Conservation (phyloP, 345 rosid species). For the Aegle marmelos region DNA sequence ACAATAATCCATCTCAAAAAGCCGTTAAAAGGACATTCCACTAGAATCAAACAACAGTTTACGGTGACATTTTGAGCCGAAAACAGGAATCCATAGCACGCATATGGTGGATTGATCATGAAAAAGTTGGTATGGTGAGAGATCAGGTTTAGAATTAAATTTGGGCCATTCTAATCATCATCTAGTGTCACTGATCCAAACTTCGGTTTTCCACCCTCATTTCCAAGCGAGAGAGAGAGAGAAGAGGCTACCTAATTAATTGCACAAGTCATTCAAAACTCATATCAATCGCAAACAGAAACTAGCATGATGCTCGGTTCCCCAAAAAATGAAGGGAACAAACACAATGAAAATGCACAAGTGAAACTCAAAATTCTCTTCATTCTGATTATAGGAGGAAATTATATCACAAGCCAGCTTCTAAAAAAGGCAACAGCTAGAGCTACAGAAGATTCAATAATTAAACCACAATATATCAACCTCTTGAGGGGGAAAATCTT, state of each 20-base stretch:
- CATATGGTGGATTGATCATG: too few species aligned
- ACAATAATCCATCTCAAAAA: too few species aligned
- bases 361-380: constrained; percentile 3
- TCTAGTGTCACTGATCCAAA: background rate
- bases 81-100: too few species aligned
- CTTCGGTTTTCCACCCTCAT: background rate
- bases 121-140: too few species aligned
- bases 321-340: background rate
- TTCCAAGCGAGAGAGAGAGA: background rate
- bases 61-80: too few species aligned
- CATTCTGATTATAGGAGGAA: background rate
- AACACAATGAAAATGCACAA: background rate
- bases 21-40: too few species aligned
- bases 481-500: background rate
- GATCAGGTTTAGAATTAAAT: background rate
- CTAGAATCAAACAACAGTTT: too few species aligned
- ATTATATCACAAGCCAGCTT: constrained; percentile 2
- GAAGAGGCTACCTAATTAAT: background rate
- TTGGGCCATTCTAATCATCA: background rate
- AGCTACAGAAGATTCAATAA: background rate
- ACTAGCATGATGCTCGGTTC: background rate
- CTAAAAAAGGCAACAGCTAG: background rate
- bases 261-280: background rate
- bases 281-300: background rate
- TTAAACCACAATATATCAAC: background rate